Base-by-base conservation (phyloP, 2,329 filamentous ascomycete species). In the Daldinia sp. region DNA sequence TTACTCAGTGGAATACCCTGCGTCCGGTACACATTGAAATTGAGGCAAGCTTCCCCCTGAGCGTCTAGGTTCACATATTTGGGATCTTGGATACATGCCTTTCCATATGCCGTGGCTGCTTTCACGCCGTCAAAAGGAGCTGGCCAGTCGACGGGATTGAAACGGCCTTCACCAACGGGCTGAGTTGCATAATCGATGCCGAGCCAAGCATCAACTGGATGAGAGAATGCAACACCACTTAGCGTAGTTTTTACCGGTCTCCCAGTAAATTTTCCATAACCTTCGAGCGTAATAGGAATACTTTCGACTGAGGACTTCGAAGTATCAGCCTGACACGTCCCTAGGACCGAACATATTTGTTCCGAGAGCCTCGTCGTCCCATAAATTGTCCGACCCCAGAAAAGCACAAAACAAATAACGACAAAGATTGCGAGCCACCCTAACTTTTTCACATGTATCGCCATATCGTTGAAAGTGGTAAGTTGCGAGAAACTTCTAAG, bases 181-280 rank as follows among this genome's bases (percentile, higher is more conserved):
- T 82, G 81, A 0, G 75, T 74, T 0, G 83, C 79, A 55, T 84
- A 86, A 70, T 84, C 81, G 35, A 85, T 80, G 2, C 82, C 82
- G 5, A 85, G 74, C 83, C 83, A 86, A 0, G 83, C 83, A 67
- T 85, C 81, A 1, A 85, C 79, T 0, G 78, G 65, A 2, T 68
- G 68, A 7, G 78, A 74, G 2, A 83, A 75, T 0, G 68, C 66
- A 26, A 73, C 69, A 20, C 78, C 80, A 50, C 73, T 78, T 18
- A 80, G 50, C 10, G 79, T 81, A 44, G 74, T 74, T 18, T 80
- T 74, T 42, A 83, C 61, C 18, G 77, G 74, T 4, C 77, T 81
- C 5, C 82, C 82, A 13, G 75, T 71, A 68, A 84, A 83, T 0
- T 69, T 76, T 48, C 81, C 82, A 68, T 83, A 83, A 2, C 75